A percentile compares a stretch with the other conserved stretches of the same genome.
Evolutionary conservation across 192 early-diverging fungal genomes (phyloP).

Genomic region (Coemansia sp.): DNA sequence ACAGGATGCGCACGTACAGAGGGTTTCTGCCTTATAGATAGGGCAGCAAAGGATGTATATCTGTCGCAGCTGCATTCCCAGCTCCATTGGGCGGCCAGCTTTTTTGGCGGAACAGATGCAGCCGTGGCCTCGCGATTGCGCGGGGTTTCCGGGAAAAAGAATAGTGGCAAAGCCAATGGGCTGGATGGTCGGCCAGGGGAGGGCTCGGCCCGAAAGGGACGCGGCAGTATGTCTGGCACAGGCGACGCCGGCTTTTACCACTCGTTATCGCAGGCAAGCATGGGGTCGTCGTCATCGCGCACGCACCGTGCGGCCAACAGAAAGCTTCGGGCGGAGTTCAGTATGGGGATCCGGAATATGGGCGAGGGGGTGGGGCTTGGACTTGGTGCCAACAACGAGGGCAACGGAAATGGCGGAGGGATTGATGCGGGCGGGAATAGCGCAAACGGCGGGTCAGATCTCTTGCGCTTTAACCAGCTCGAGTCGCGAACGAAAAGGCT

Average conservation of each 20-base stretch:
- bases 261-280: slow-evolving; percentile 45
- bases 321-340: slow-evolving; percentile 57
- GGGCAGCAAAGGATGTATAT: slow-evolving; percentile 67
- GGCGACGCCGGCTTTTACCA: slow-evolving; percentile 36
- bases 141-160: slow-evolving; percentile 25
- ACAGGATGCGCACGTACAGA: slow-evolving; percentile 85
- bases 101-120: slow-evolving; percentile 52
- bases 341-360: slow-evolving; percentile 65
- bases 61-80: slow-evolving; percentile 59
- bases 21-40: slow-evolving; percentile 72
- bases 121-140: slow-evolving; percentile 54
- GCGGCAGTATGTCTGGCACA: slow-evolving; percentile 11
- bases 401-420: background rate
- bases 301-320: slow-evolving; percentile 72
- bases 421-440: slow-evolving; percentile 1
- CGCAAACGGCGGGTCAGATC: slow-evolving; percentile 56
- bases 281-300: slow-evolving; percentile 62
- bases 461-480: slow-evolving; percentile 90
- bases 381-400: background rate
- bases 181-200: slow-evolving; percentile 5
- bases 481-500: slow-evolving; percentile 89
- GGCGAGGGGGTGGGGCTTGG: slow-evolving; percentile 16
- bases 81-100: slow-evolving; percentile 55
- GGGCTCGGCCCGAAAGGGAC: slow-evolving; percentile 8
- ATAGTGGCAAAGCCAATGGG: background rate